Conservation (phyloP, 371 early-diverging fungal species). For the Entomophthora muscae region DNA sequence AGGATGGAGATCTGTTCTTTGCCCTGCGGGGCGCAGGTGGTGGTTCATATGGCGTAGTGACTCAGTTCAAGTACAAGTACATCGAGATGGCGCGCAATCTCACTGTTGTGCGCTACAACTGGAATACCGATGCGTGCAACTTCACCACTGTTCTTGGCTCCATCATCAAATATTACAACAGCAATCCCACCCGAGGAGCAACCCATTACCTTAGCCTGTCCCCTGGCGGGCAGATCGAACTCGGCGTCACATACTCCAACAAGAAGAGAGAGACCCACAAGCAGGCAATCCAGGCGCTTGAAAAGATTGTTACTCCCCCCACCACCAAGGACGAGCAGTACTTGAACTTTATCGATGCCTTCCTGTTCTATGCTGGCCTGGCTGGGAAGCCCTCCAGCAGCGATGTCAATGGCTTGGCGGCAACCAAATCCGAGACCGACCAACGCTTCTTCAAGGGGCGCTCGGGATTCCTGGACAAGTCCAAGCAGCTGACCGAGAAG, state of each 20-base stretch:
- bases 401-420: neutral
- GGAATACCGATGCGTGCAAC: neutral
- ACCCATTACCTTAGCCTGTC: neutral
- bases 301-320: neutral
- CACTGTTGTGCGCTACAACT: neutral
- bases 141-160: neutral
- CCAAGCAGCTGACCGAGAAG: neutral
- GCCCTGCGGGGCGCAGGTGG: conserved; percentile 21
- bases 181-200: neutral
- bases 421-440: neutral
- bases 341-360: conserved; percentile 2
- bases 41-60: conserved; percentile 19
- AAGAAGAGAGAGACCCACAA: neutral
- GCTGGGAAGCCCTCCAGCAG: neutral
- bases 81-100: conserved; percentile 10
- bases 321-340: neutral
- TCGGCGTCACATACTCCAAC: neutral
- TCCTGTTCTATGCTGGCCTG: neutral
- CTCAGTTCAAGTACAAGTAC: conserved; percentile 13
- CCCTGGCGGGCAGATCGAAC: neutral
- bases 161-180: neutral
- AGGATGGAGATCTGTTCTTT: conserved; percentile 17
- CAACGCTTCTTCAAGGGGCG: neutral
- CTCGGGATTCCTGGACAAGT: neutral
- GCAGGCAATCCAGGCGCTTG: neutral